A percentile compares a stretch with the other conserved stretches of the same genome.
These are phyloP conservation scores for Fagus sylvatica DNA, from an alignment of 306 rosid species.

Conservation along the genomic window DNA sequence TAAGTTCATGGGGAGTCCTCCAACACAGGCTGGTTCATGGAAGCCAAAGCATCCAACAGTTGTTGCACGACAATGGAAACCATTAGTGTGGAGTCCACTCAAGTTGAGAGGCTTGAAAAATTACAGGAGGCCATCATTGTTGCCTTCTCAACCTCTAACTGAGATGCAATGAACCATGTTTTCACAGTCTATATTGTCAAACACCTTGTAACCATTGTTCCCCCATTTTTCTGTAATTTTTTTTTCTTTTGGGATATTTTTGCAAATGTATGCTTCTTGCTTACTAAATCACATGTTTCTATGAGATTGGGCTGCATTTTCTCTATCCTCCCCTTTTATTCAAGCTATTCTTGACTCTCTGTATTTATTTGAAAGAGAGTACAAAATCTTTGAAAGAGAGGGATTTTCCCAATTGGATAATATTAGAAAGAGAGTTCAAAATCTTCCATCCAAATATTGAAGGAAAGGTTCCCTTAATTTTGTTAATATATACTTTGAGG, in stretches of 20 bases:
- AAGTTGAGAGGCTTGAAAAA: constrained; percentile 55
- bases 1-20: constrained; percentile 86
- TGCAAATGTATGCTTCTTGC: constrained; percentile 47
- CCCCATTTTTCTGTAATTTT: not conserved
- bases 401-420: not conserved
- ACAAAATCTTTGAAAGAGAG: no score
- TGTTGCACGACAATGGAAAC: constrained; percentile 58
- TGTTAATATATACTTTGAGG: no score
- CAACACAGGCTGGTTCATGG: constrained; percentile 44
- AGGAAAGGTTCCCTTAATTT: no score
- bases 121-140: constrained; percentile 61
- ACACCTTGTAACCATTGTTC: constrained; percentile 8
- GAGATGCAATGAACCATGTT: constrained; percentile 42
- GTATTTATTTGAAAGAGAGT: no score
- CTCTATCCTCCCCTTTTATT: not conserved
- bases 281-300: constrained; percentile 12
- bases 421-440: no score
- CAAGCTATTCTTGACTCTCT: no score
- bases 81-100: constrained; percentile 88
- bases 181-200: constrained; percentile 19
- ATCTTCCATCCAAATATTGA: no score
- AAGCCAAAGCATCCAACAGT: constrained; percentile 44
- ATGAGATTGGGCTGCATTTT: not conserved
- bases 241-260: constrained; percentile 7
- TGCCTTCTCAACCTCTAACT: constrained; percentile 46